Percentiles rank a stretch among this genome's conserved stretches.
These are phyloP conservation scores for Blastocystis sp. DNA, from an alignment of 352 stramenopile genomes.

Conservation along the genomic window DNA sequence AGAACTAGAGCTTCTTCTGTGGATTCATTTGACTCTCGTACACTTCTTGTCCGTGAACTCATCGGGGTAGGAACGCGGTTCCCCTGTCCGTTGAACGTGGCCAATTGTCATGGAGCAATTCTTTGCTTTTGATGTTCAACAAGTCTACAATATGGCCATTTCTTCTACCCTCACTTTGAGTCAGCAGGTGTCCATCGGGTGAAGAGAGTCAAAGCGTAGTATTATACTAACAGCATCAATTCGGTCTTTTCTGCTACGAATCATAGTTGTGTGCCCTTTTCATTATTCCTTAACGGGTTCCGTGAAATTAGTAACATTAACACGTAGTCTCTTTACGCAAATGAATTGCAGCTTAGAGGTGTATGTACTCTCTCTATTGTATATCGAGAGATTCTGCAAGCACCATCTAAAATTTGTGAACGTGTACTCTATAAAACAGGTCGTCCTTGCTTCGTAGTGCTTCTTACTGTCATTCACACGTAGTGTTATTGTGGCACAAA, in stretches of 20 bases:
- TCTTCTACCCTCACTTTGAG: background rate
- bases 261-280: background rate
- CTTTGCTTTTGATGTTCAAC: constrained; percentile 3
- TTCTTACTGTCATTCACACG: background rate
- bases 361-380: constrained; percentile 53
- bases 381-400: constrained; percentile 43
- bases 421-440: background rate
- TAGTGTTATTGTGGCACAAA: constrained; percentile 39
- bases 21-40: too few species aligned
- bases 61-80: too few species aligned
- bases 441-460: constrained; percentile 36
- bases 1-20: too few species aligned
- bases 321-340: constrained; percentile 47
- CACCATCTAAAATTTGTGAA: background rate
- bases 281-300: constrained; percentile 24
- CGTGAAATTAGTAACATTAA: background rate
- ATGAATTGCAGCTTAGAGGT: constrained; percentile 65
- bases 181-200: background rate
- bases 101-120: constrained; percentile 35
- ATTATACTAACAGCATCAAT: background rate
- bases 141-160: constrained; percentile 23
- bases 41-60: too few species aligned
- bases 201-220: background rate
- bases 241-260: background rate
- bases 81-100: too few species aligned